Percentiles rank a stretch among this genome's conserved stretches.
These are phyloP conservation scores for Cyberlindnera nakhonratchasimensis DNA, from an alignment of 805 yeast species.

Conservation along the genomic window DNA sequence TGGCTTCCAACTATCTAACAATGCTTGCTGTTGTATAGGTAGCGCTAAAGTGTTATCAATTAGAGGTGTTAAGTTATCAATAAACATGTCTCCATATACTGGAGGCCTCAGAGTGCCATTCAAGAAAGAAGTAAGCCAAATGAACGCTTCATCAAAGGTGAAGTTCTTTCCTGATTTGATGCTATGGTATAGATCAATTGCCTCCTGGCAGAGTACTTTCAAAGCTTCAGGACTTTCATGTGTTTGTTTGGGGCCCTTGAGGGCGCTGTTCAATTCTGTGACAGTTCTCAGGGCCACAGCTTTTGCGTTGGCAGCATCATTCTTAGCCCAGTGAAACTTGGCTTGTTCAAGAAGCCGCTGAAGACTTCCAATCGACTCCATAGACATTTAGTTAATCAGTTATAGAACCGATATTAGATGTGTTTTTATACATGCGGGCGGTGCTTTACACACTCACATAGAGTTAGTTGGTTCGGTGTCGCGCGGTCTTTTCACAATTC, in stretches of 20 bases:
- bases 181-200: constrained; percentile 7
- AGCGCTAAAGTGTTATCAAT: constrained; percentile 3
- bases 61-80: background rate
- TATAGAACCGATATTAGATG: background rate
- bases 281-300: background rate
- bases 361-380: background rate
- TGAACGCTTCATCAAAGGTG: constrained; percentile 9
- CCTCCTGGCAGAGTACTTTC: constrained; percentile 3
- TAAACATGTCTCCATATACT: background rate
- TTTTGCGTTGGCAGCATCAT: background rate
- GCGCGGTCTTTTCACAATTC: no score
- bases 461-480: no score
- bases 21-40: constrained; percentile 13
- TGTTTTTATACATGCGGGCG: no score
- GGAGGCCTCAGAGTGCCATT: constrained; percentile 20
- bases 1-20: constrained; percentile 11
- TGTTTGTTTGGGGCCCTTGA: background rate
- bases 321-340: constrained; percentile 5
- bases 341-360: constrained; percentile 2
- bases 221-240: background rate
- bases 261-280: background rate
- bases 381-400: no score
- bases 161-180: constrained; percentile 5
- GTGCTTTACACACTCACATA: no score
- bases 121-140: constrained; percentile 19